Evolutionary conservation across 2,329 filamentous ascomycete species (phyloP).

Genomic region (Alternaria sp.): DNA sequence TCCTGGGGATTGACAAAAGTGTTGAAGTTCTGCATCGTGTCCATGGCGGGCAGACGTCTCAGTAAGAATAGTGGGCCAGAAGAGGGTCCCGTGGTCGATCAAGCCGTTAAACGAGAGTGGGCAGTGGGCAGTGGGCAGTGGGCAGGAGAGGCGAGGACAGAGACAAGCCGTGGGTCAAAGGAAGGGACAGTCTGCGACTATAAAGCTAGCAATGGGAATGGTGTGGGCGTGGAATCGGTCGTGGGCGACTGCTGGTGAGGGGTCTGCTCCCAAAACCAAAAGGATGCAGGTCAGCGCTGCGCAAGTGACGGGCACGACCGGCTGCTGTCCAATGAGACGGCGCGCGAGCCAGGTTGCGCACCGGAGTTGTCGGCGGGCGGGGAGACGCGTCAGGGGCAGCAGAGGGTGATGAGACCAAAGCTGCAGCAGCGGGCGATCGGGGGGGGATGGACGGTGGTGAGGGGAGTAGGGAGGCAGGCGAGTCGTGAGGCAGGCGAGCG

Average conservation of each 20-base stretch:
- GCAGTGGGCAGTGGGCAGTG: slow-evolving; percentile 10
- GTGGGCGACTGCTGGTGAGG: slow-evolving; percentile 24
- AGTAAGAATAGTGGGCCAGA: slow-evolving; percentile 17
- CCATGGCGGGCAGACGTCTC: slow-evolving; percentile 27
- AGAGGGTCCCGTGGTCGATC: slow-evolving; percentile 20
- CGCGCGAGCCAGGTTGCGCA: slow-evolving; percentile 19
- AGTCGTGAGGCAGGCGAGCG: slow-evolving; percentile 13
- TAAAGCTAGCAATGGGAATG: slow-evolving; percentile 12
- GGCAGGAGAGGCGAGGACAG: slow-evolving; percentile 14
- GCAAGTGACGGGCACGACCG: slow-evolving; percentile 19
- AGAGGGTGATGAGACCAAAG: slow-evolving; percentile 6
- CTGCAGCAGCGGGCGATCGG: slow-evolving; percentile 13
- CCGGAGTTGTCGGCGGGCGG: slow-evolving; percentile 23
- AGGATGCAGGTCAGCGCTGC: slow-evolving; percentile 21
- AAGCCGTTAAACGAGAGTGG: slow-evolving; percentile 21
- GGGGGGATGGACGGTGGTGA: slow-evolving; percentile 11
- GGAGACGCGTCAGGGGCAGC: slow-evolving; percentile 20
- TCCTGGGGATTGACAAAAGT: slow-evolving; percentile 33
- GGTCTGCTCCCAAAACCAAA: slow-evolving; percentile 21
- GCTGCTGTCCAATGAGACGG: slow-evolving; percentile 21
- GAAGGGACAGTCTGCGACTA: slow-evolving; percentile 18
- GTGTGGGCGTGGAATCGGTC: slow-evolving; percentile 16
- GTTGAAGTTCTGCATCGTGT: slow-evolving; percentile 28
- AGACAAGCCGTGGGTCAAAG: slow-evolving; percentile 12
- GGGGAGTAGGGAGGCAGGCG: slow-evolving; percentile 8